Evolutionary conservation across 202 grass and related monocot genomes (phyloP).

Genomic region (Setaria viridis): DNA sequence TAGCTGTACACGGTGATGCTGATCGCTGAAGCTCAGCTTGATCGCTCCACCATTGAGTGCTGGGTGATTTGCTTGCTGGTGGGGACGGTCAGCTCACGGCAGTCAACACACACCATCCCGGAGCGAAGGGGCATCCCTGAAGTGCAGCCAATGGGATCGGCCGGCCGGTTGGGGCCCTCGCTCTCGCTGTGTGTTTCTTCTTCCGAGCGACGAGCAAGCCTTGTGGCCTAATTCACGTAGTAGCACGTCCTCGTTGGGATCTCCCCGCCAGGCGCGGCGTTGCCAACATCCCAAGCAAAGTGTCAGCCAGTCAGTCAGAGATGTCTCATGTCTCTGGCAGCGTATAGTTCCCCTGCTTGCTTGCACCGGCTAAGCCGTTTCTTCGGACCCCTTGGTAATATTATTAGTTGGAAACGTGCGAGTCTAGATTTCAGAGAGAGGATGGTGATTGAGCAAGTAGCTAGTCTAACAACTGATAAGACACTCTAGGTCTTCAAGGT

Average conservation of each 20-base stretch:
- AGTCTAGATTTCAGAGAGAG: not conserved
- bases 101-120: slow-evolving; percentile 17
- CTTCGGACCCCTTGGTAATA: not conserved
- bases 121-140: slow-evolving; percentile 25
- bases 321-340: not conserved
- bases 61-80: not conserved
- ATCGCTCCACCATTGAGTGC: not conserved
- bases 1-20: not conserved
- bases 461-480: not conserved
- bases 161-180: not conserved
- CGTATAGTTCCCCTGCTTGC: not conserved
- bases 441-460: not conserved
- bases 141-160: slow-evolving; percentile 2
- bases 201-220: not conserved
- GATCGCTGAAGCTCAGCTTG: not conserved
- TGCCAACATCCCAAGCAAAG: slow-evolving; percentile 61
- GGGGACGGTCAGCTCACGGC: not conserved
- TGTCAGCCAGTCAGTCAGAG: not conserved
- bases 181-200: not conserved
- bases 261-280: slow-evolving; percentile 35
- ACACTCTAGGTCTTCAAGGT: not conserved
- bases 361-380: slow-evolving; percentile 16
- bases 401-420: slow-evolving; percentile 25
- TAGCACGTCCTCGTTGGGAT: slow-evolving; percentile 49
- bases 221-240: slow-evolving; percentile 44